Evolutionary conservation across 1,284 basidiomycete species (phyloP).

Genomic region (Takashimella koratensis): DNA sequence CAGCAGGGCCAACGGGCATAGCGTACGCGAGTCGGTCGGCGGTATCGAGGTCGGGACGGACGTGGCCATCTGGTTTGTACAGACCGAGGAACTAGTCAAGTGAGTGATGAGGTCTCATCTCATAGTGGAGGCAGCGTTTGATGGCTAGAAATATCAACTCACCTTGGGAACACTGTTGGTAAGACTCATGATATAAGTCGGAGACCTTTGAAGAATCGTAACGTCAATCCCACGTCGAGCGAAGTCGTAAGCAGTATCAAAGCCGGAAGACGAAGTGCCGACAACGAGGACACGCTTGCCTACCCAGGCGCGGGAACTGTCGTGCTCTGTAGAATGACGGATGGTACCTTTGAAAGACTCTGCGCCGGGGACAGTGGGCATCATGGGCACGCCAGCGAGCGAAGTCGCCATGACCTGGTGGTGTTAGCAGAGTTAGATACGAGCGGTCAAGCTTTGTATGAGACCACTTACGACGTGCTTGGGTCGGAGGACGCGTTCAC

Average conservation of each 20-base stretch:
- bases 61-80: conserved; percentile 47
- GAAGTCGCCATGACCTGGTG: conserved; percentile 35
- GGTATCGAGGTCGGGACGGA: conserved; percentile 51
- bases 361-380: conserved; percentile 28
- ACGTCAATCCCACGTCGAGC: conserved; percentile 55
- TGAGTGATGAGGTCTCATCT: no score
- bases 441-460: no score
- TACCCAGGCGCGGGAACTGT: conserved; percentile 52
- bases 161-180: conserved; percentile 51
- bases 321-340: conserved; percentile 58
- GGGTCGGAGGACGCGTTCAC: conserved; percentile 53
- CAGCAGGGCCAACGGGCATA: conserved; percentile 21
- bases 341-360: conserved; percentile 54
- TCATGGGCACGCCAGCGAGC: conserved; percentile 20
- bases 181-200: conserved; percentile 57
- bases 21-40: conserved; percentile 48
- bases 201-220: conserved; percentile 61
- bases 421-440: no score
- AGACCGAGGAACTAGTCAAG: conserved; percentile 39
- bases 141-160: no score
- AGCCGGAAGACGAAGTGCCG: conserved; percentile 59
- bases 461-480: no score
- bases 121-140: no score
- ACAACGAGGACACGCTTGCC: conserved; percentile 61
- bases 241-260: conserved; percentile 51